Evolutionary conservation across 345 rosid species (phyloP), one percentile per base, ranked within the genome.

Genomic region (Melastoma malabathricum): DNA sequence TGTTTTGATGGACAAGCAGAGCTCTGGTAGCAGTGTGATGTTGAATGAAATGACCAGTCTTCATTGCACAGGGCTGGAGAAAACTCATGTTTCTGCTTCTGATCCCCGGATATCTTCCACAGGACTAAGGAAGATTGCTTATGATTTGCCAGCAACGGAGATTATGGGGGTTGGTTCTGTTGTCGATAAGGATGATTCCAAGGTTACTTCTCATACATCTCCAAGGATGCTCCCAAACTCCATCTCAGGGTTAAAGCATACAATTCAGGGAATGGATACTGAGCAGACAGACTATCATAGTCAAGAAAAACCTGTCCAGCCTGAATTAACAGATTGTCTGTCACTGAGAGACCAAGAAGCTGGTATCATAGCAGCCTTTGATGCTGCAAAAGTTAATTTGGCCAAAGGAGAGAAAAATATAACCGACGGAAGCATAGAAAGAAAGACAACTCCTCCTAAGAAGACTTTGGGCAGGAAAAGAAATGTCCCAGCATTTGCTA

Each of bases 381-480:
- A 43, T 29, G 54, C 61, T 51, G 55, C 63, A 44, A 52, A 59
- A 41, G 23, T 50, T 51, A 67, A 69, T 64, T 50, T 48, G 15
- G 59, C 20, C 54, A 51, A 55, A 53, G 77, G 57, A 54, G 74
- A 19, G 59, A 67, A 39, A 48, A 61, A 44, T 17, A 67, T 61
- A 49, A 58, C 41, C 50, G 61, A 48, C 38, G 47, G 58, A 56
- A 77, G 51, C 59, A 75, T 60, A 25, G 43, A 29, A 39, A 65
- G 56, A 70, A 82, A 69, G 72, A 81, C 75, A 71, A 51, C 39
- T 54, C 54, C 65, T 62, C 50, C 67, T 51, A 79, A 64, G 66
- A 87, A 72, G 75, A 77, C 74, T 18, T 65, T 78, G 63, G 84
- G 88, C 59, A 62, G 80, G 23, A 67, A 78, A 69, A 61, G 74